Conservation (phyloP, 257 asterid species). For the Nicotiana benthamiana region DNA sequence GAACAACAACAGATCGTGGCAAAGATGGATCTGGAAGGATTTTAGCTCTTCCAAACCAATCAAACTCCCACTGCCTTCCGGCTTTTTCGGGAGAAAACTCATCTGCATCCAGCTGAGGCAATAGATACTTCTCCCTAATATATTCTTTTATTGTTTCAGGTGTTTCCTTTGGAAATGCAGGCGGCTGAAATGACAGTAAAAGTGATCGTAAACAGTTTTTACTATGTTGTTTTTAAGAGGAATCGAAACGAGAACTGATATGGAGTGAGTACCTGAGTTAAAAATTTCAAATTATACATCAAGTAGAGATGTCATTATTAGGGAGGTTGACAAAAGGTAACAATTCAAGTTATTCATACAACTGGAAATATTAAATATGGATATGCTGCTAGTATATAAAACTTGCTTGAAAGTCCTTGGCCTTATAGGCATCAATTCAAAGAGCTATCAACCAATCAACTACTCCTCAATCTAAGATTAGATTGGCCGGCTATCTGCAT, state of each 20-base stretch:
- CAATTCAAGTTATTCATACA: not conserved
- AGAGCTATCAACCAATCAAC: not conserved
- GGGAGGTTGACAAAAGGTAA: not conserved
- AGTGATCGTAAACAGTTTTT: not conserved
- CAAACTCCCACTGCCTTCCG: constrained; percentile 97
- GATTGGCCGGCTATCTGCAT: not conserved
- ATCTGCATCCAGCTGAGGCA: constrained; percentile 75
- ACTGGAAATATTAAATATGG: not conserved
- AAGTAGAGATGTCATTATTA: not conserved
- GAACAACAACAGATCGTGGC: constrained; percentile 73
- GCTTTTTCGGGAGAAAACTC: constrained; percentile 66
- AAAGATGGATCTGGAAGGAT: constrained; percentile 65
- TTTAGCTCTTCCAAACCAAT: constrained; percentile 89
- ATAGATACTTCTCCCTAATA: constrained; percentile 56
- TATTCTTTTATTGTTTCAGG: constrained; percentile 61
- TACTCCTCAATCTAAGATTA: not conserved
- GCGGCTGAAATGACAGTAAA: constrained; percentile 51
- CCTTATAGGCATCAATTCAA: not conserved
- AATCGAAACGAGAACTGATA: not conserved
- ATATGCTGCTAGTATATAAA: not conserved
- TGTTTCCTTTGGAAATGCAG: constrained; percentile 86
- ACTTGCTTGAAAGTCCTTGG: not conserved
- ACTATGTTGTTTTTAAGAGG: not conserved
- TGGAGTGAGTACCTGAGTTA: not conserved
- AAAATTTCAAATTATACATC: not conserved